These are phyloP conservation scores for Kurtzmaniella quercitrusa DNA, from an alignment of 1,139 yeast species.

Conservation along the genomic window DNA sequence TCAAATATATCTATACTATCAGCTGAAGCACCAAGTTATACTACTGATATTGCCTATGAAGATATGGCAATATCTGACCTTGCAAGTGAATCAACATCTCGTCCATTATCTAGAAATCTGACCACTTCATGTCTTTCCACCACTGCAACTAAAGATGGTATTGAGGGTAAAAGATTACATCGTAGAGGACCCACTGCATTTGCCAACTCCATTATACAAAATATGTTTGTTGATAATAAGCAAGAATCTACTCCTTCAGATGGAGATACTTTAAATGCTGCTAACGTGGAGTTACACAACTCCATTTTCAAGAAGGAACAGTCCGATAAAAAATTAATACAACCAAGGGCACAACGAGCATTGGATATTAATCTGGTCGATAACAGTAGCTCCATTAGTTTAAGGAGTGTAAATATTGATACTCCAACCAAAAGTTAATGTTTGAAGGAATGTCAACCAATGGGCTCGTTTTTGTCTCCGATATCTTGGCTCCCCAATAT, in stretches of 20 bases:
- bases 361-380: background rate
- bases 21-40: background rate
- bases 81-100: constrained; percentile 25
- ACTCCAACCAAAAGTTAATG: background rate
- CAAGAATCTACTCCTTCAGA: constrained; percentile 3
- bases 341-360: background rate
- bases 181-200: constrained; percentile 39
- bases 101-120: constrained; percentile 61
- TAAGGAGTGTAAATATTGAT: background rate
- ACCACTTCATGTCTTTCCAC: constrained; percentile 64
- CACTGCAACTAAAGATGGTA: constrained; percentile 70
- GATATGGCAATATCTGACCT: background rate
- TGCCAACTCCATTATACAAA: constrained; percentile 29
- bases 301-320: constrained; percentile 4
- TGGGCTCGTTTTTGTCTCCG: no score
- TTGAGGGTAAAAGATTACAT: constrained; percentile 59
- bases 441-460: no score
- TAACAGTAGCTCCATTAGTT: background rate
- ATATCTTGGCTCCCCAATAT: no score
- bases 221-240: constrained; percentile 23
- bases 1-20: constrained; percentile 1
- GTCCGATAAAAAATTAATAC: background rate
- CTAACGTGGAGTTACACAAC: constrained; percentile 9
- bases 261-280: constrained; percentile 8
- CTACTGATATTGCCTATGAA: background rate